Percentiles rank a stretch among this genome's conserved stretches.
Evolutionary conservation across 768 basidiomycete species (phyloP).

Genomic region (Fomitopsis serialis): DNA sequence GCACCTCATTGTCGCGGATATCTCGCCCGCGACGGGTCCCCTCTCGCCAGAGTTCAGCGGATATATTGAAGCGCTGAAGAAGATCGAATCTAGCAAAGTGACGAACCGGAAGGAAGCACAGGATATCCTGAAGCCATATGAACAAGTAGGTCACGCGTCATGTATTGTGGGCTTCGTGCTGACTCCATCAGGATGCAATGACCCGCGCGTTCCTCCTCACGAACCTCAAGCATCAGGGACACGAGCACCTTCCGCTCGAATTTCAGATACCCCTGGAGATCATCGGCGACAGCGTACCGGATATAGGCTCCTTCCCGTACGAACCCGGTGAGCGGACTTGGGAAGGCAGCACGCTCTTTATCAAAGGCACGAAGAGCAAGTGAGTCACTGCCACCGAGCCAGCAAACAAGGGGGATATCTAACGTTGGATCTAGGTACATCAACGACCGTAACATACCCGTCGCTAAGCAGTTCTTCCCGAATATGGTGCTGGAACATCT

Average conservation of each 20-base stretch:
- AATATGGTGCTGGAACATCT: slow-evolving; percentile 53
- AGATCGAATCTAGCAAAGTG: slow-evolving; percentile 56
- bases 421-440: slow-evolving; percentile 50
- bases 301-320: slow-evolving; percentile 81
- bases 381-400: slow-evolving; percentile 26
- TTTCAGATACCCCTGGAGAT: slow-evolving; percentile 75
- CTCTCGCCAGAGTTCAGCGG: slow-evolving; percentile 58
- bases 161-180: neutral
- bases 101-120: slow-evolving; percentile 67
- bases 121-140: slow-evolving; percentile 52
- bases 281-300: slow-evolving; percentile 51
- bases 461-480: slow-evolving; percentile 70
- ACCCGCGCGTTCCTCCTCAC: slow-evolving; percentile 84
- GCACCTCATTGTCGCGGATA: slow-evolving; percentile 73
- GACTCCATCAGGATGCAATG: slow-evolving; percentile 48
- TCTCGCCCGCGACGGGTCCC: slow-evolving; percentile 59
- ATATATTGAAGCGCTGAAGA: slow-evolving; percentile 71
- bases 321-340: slow-evolving; percentile 45
- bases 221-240: slow-evolving; percentile 49
- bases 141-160: slow-evolving; percentile 39
- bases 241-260: slow-evolving; percentile 32
- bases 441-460: slow-evolving; percentile 61
- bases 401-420: neutral
- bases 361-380: slow-evolving; percentile 78
- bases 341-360: slow-evolving; percentile 59